Percentiles rank a stretch among this genome's conserved stretches.
These are phyloP conservation scores for Poteriospumella lacustris DNA, from an alignment of 108 stramenopile genomes.

Conservation along the genomic window DNA sequence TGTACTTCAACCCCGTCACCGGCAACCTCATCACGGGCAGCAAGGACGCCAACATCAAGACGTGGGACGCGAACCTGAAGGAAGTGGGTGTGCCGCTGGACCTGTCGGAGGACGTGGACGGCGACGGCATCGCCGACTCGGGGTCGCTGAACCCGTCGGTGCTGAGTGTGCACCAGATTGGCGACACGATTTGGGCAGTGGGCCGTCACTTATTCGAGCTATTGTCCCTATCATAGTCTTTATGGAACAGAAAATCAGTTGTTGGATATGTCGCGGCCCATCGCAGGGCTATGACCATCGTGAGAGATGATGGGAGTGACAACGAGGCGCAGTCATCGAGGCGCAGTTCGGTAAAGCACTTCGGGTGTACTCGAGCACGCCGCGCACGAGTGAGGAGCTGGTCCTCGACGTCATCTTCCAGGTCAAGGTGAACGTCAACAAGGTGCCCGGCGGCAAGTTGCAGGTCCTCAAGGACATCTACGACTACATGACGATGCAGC, in stretches of 20 bases:
- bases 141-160: neutral
- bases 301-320: too few relatives aligned
- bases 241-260: too few relatives aligned
- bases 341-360: too few relatives aligned
- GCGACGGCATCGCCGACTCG: conserved; percentile 5
- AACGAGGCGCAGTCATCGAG: too few relatives aligned
- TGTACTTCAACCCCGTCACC: neutral
- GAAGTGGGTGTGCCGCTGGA: neutral
- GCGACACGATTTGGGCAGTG: neutral
- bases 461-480: neutral
- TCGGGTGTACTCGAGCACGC: conserved; percentile 75
- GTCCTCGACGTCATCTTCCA: too few relatives aligned
- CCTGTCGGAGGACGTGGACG: conserved; percentile 23
- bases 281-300: too few relatives aligned
- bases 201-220: conserved; percentile 26
- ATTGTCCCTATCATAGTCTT: too few relatives aligned
- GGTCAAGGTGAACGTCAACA: too few relatives aligned
- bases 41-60: conserved; percentile 12
- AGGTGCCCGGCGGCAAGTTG: neutral
- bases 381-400: too few relatives aligned
- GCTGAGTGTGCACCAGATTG: conserved; percentile 1
- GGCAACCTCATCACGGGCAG: conserved; percentile 14
- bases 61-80: conserved; percentile 15
- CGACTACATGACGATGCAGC: neutral
- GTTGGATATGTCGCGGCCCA: too few relatives aligned